Conservation (phyloP, 768 basidiomycete species). For the Mycena floridula region DNA sequence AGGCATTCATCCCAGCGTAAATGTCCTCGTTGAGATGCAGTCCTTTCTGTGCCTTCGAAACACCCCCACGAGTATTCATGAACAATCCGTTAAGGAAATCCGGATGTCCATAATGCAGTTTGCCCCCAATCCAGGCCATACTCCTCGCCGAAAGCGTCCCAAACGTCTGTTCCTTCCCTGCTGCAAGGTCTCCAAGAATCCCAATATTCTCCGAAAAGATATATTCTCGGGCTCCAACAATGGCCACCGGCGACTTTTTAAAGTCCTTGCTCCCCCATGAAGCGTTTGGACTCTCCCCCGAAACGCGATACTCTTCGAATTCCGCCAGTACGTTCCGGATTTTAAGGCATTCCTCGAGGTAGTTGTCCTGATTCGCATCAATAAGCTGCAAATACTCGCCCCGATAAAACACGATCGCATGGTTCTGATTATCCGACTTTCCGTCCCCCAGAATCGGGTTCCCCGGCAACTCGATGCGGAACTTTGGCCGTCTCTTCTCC, state of each 20-base stretch:
- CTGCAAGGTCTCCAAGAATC: constrained; percentile 96
- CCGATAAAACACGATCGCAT: constrained; percentile 98
- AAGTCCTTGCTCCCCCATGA: constrained; percentile 88
- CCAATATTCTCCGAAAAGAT: constrained; percentile 99
- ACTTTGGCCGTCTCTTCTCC: constrained; percentile 91
- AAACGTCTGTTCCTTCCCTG: constrained; percentile 99
- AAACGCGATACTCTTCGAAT: constrained; percentile 88
- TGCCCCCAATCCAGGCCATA: constrained; percentile 96
- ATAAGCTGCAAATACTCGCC: constrained; percentile 99
- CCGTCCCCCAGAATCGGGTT: constrained; percentile 99
- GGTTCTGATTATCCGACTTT: constrained; percentile 99
- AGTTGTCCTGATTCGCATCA: constrained; percentile 99
- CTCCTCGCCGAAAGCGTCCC: constrained; percentile 93
- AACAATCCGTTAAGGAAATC: constrained; percentile 97
- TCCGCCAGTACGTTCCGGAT: constrained; percentile 95
- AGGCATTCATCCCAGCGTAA: constrained; percentile 98
- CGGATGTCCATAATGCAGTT: constrained; percentile 98
- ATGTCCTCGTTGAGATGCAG: constrained; percentile 99
- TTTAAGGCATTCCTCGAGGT: constrained; percentile 98
- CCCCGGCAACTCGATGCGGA: constrained; percentile 96
- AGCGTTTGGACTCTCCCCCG: constrained; percentile 87
- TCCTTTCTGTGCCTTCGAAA: constrained; percentile 99
- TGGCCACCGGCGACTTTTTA: constrained; percentile 85
- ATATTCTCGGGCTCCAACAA: constrained; percentile 98
- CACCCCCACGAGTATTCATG: constrained; percentile 97